Evolutionary conservation across 805 yeast species (phyloP), one percentile per base, ranked within the genome.

Genomic region (Suhomyces sp.): DNA sequence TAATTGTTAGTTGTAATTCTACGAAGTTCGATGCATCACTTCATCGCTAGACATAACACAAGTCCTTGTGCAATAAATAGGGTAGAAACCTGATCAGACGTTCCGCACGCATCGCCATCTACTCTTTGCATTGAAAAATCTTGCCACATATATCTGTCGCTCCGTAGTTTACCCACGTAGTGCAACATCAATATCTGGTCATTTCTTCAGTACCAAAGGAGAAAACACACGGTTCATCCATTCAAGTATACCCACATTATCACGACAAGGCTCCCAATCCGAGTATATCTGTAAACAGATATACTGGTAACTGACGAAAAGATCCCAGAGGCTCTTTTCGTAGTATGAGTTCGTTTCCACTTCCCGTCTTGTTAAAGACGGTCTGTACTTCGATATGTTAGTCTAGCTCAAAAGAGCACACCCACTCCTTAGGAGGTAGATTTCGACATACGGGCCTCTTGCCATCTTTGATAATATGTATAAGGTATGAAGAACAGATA

Each of bases 391-490:
- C 48, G 42, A 33, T 33, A 39, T 42, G 45, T 39, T 36, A 47
- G 48, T 46, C 48, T 35, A 25, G 29, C 31, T 20, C 25, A 28
- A 38, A 40, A 42, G 39, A 34, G 28, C 36, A 40, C 43, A 25
- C 9, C 13, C 21, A 29, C 17, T 29, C 16, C 24, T 21, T 9
- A 10, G 5, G 29, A 17, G 20, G 14, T 10, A 30, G 25, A 16
- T 31, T n/a, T 35, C 51, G 63, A 68, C 74, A 63, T 68, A 68
- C 74, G 72, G 74, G 72, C 74, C 74, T 68, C 74, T 68, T 68
- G 74, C 74, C 74, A 68, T 68, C 63, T 31, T 59, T 47, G 63
- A 57, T 59, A 56, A 48, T 50, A 46, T 33, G 40, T 38, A n/a
- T n/a, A n/a, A n/a, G 15, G 18, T 43, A 39, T 41, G 20, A 22